Evolutionary conservation across 169 alveolate species (phyloP), one percentile per base, ranked within the genome.

Genomic region (Plasmodium blacklocki): DNA sequence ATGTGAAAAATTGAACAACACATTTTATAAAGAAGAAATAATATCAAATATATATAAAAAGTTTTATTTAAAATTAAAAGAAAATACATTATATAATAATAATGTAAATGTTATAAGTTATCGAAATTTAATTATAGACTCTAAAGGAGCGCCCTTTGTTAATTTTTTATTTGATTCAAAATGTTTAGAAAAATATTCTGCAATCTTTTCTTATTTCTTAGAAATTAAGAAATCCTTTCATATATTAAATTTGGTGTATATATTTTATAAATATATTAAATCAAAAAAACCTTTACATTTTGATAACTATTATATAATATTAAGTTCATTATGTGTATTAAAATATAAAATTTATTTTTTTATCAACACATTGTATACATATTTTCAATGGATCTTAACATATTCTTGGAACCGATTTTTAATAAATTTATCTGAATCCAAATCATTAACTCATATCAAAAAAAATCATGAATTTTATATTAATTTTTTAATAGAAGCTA

Each of bases 221-320:
- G 92, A 86, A 72, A 86, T 86, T 21, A 86, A 86, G 50, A 86
- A 86, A 72, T 86, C 92, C 2, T 60, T 86, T 14, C 92, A 86
- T 14, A 54, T 86, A 72, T 66, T 86, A 73, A 86, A 86, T 72
- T 70, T 86, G 73, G 92, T 86, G 5, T 87, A 86, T 64, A 86
- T 86, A 86, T 86, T 86, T 86, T 86, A 86, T 86, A 86, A 86
- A 74, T 86, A 71, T 74, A 7, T 86, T 18, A 86, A 73, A 26
- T 60, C 64, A 3, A 62, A 71, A 72, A 73, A 72, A 71, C 45
- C 47, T 23, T 11, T 18, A 29, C 49, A 43, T 49, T 70, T 39
- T 43, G 76, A 86, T 12, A 26, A 49, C n/a, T 73, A 54, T 9
- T 71, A 86, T 15, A 58, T 29, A 9, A 86, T 86, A n/a, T 43